Evolutionary conservation across 2,329 filamentous ascomycete genomes (phyloP), one percentile per base, ranked within the genome.

Genomic region (Colletotrichum sublineola): DNA sequence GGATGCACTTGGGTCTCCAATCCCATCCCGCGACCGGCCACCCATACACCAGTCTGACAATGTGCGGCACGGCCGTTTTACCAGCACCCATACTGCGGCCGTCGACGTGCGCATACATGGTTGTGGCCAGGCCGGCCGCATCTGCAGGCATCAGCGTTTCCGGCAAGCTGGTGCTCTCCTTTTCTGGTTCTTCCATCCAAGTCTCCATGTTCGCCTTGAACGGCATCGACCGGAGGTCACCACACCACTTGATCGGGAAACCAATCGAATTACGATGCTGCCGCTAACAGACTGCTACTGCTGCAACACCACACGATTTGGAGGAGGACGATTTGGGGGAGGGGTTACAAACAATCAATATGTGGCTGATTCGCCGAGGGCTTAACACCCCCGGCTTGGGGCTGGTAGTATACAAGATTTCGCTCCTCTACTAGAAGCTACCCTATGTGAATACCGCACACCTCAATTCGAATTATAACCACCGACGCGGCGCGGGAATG

Each of bases 401-500:
- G 63, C 61, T 50, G 44, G 42, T 73, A 71, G 48, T 73, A 63
- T 73, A 73, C 71, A 73, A 67, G 33, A 60, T 53, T 67, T 57
- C 48, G 57, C 48, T 50, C 42, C 46, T 67, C 44, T 63, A 56
- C 56, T 62, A 58, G 62, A 56, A 71, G 57, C 60, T 53, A 50
- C 60, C 62, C 40, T 56, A 66, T 70, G 66, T 55, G 56, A 61
- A 50, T 50, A 48, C 44, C 52, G 38, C 38, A 40, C 58, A 38
- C 50, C 53, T 50, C 61, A 38, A 42, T 31, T 50, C 61, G 36
- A 38, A 38, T 24, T 42, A 70, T 60, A 42, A 20, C 50, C 46
- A 48, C 48, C 42, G 9, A 42, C 52, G 29, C 33, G 36, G n/a
- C 55, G 38, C 40, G 48, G 33, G 48, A 52, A 38, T n/a, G 33